These are phyloP conservation scores for Mentha longifolia DNA, from an alignment of 257 asterid species.

Conservation along the genomic window DNA sequence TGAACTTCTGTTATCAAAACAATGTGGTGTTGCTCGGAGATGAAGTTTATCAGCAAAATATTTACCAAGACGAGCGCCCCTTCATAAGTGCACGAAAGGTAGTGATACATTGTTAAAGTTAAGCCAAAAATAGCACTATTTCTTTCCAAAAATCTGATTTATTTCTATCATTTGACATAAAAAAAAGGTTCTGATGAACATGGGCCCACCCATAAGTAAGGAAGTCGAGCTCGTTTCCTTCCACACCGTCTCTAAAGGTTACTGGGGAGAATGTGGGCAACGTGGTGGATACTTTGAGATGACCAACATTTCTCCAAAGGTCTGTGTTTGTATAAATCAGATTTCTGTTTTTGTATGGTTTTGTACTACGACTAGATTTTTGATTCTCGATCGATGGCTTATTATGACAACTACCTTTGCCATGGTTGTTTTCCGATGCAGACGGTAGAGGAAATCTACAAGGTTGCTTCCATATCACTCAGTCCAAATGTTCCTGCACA, in stretches of 20 bases:
- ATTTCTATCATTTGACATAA: not conserved
- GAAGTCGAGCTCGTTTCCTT: slow-evolving; percentile 87
- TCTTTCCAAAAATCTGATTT: not conserved
- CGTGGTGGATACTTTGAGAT: slow-evolving; percentile 99
- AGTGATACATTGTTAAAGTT: slow-evolving; percentile 3
- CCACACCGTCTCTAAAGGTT: slow-evolving; percentile 97
- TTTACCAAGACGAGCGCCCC: slow-evolving; percentile 98
- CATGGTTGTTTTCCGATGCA: slow-evolving; percentile 37
- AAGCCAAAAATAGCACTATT: slow-evolving; percentile 3
- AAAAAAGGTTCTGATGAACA: slow-evolving; percentile 80
- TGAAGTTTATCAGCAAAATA: slow-evolving; percentile 97
- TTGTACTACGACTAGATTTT: not conserved
- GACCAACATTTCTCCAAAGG: slow-evolving; percentile 93
- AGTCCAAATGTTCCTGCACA: slow-evolving; percentile 99
- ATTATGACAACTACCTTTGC: not conserved
- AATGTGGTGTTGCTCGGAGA: slow-evolving; percentile 86
- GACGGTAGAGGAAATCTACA: slow-evolving; percentile 97
- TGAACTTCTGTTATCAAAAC: slow-evolving; percentile 81
- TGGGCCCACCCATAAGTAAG: slow-evolving; percentile 88
- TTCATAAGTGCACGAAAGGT: slow-evolving; percentile 94
- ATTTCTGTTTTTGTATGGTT: not conserved
- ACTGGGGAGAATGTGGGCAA: slow-evolving; percentile 98
- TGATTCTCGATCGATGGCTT: not conserved
- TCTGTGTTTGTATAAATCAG: slow-evolving; percentile 33
- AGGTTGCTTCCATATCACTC: slow-evolving; percentile 91